Percentiles rank a stretch among this genome's conserved stretches.
These are phyloP conservation scores for Candida gorgasii DNA, from an alignment of 805 yeast species.

Conservation along the genomic window DNA sequence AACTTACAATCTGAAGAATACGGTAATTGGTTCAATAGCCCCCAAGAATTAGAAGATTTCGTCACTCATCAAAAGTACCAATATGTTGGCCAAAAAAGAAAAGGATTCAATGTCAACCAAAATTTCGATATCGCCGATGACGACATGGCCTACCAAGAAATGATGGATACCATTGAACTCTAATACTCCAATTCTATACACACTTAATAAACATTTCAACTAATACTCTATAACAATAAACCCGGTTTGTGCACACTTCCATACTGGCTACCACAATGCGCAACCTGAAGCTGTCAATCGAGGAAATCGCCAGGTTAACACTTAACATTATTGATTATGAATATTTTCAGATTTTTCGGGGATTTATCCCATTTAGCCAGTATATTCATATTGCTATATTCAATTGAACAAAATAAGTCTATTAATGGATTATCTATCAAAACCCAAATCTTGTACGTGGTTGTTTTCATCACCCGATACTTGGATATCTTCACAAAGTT, in stretches of 20 bases:
- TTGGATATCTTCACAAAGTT: conserved; percentile 48
- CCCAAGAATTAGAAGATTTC: conserved; percentile 18
- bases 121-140: conserved; percentile 17
- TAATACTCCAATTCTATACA: no score
- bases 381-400: conserved; percentile 70
- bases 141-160: conserved; percentile 23
- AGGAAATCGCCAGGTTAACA: background rate
- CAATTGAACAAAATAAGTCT: conserved; percentile 64
- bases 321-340: conserved; percentile 34
- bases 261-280: background rate
- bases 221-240: no score
- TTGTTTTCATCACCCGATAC: conserved; percentile 41
- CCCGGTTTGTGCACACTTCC: background rate
- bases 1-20: conserved; percentile 18
- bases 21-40: conserved; percentile 20
- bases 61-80: conserved; percentile 5
- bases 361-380: conserved; percentile 84
- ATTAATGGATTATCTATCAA: conserved; percentile 85
- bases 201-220: no score
- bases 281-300: conserved; percentile 2
- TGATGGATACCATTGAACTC: conserved; percentile 11
- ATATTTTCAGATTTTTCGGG: conserved; percentile 50
- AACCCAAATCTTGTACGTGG: conserved; percentile 75
- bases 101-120: conserved; percentile 13
- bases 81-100: conserved; percentile 1